Evolutionary conservation across 2,329 filamentous ascomycete species (phyloP), one percentile per base, ranked within the genome.

Genomic region (Cladobotryum mycophilum): DNA sequence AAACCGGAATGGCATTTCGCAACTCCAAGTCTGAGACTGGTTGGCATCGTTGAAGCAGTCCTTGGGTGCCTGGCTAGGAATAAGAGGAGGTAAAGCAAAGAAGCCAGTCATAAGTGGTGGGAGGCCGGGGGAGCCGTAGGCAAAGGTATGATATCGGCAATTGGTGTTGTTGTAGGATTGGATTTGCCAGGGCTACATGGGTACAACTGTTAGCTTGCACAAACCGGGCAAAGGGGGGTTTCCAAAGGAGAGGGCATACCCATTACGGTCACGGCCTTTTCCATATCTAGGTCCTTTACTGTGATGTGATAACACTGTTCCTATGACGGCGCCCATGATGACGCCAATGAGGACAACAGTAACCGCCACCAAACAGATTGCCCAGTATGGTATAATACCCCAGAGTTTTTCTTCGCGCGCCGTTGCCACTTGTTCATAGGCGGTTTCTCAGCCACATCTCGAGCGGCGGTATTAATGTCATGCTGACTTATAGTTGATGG

Each of bases 11-110:
- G 71, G 67, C 30, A 85, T 70, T 12, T 78, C 72, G 61, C 85
- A 88, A 52, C 73, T 79, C 85, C 85, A 88, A 1, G 83, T 78
- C 45, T 72, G 64, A n/a, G 72, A 68, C 57, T 83, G 76, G 1
- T 64, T 71, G 1, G 74, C 70, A 50, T 84, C 73, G 33, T 72
- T 71, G 53, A 88, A 72, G 61, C 85, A 88, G 0, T 73, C 71
- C 38, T 71, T 74, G 14, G 79, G 76, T 2, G 70, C 69, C 48
- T 73, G 70, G 48, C 72, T 74, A 3, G 75, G 68, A 42, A 74
- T 68, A 4, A 82, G 66, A 4, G 78, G 75, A 14, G 80, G 77
- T n/a, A 88, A 63, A 18, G 68, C 67, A 55, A 70, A 88, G 0
- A 67, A 70, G 2, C 85, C 85, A 3, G 73, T 75, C 1, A 76